Base-by-base conservation (phyloP, 2,329 filamentous ascomycete genomes). In the Catunica adiposa region DNA sequence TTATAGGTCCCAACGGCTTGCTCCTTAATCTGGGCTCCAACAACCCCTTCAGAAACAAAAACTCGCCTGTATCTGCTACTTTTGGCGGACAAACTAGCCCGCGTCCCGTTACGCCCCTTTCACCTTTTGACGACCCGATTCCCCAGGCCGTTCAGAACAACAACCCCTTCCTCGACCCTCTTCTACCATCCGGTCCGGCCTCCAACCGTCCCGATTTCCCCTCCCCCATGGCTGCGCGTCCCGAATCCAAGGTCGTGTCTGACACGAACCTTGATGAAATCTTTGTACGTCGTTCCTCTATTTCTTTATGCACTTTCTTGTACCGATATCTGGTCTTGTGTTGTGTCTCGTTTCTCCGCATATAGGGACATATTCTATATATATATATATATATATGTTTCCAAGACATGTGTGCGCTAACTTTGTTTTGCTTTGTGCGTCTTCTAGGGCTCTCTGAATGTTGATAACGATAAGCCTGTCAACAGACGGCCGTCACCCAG, bases 41-140 rank as follows among this genome's bases (percentile, higher is more conserved):
- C 75, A 89, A 89, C 66, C 85, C 85, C 60, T 89, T 80, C 64
- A 82, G 84, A 71, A 86, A 86, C 68, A 79, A 82, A 61, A 72
- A 74, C 38, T 86, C 83, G 60, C 82, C 78, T 53, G 66, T 59
- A 23, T 59, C 58, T 50, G 53, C 56, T 38, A 58, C 53, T 69
- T 54, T 67, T 63, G 60, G 59, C 64, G 65, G 59, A 61, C 29
- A 29, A n/a, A 63, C 64, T 63, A 71, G 46, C 60, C 64, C 50
- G 61, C 61, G 53, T 15, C 56, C 56, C 23, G 37, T 58, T 62
- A 63, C 69, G 66, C 71, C 70, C 62, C 68, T 68, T 60, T 82
- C 77, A 61, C 80, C 76, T 59, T 80, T 80, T 65, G 78, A 79
- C 68, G 77, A 80, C 67, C 73, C 71, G 22, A 51, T 56, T 42